Conservation (phyloP, 2,329 filamentous ascomycete genomes). For the Hypoxylon sp. region DNA sequence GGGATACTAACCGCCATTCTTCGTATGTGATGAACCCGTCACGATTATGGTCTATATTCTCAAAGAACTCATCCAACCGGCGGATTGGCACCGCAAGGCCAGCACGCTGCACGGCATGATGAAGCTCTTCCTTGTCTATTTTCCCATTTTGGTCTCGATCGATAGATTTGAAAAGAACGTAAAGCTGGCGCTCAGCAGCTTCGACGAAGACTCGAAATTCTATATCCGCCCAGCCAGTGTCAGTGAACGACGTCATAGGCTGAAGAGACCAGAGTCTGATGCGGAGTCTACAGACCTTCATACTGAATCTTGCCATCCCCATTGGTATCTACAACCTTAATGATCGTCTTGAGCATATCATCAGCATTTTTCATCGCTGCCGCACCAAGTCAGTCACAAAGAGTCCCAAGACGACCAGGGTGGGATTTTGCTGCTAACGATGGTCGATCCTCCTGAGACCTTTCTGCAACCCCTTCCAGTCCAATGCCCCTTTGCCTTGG, state of each 20-base stretch:
- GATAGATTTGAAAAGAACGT: constrained; percentile 85
- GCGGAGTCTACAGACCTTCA: constrained; percentile 73
- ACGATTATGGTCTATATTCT: constrained; percentile 88
- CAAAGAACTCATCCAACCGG: constrained; percentile 87
- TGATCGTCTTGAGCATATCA: constrained; percentile 83
- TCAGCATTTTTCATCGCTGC: constrained; percentile 90
- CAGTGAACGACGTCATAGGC: constrained; percentile 12
- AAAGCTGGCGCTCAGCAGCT: constrained; percentile 87
- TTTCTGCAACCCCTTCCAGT: constrained; percentile 86
- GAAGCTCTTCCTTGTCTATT: constrained; percentile 88
- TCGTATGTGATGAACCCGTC: constrained; percentile 91
- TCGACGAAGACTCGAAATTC: constrained; percentile 94
- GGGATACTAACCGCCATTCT: constrained; percentile 88
- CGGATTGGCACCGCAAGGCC: constrained; percentile 83
- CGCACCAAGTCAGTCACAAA: constrained; percentile 36
- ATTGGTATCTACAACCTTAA: constrained; percentile 87
- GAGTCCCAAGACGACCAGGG: constrained; percentile 35
- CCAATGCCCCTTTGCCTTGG: constrained; percentile 81
- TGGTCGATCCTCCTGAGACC: constrained; percentile 92
- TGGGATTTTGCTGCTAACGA: constrained; percentile 69
- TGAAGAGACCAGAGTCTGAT: constrained; percentile 17
- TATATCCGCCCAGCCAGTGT: constrained; percentile 55
- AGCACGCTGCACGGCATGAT: constrained; percentile 80
- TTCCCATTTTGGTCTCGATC: constrained; percentile 88
- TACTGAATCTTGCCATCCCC: constrained; percentile 92